phyloP scores from a whole-genome alignment of 179 eudicot species.

The Gypsophila paniculata region DNA sequence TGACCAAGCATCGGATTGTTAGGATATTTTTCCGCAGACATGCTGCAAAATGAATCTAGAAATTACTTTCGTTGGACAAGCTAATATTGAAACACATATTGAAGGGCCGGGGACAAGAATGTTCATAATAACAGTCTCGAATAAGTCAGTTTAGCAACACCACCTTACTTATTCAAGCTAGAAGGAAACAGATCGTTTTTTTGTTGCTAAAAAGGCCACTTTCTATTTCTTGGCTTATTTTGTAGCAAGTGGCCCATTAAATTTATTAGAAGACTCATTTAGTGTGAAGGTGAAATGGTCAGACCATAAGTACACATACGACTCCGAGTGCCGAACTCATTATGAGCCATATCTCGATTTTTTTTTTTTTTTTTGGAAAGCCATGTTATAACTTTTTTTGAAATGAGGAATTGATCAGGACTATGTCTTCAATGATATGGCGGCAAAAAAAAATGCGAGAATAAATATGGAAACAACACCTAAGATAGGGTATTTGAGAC shows the following conservation, averaged over 20 bases:
- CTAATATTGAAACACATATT: background rate
- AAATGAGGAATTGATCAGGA: background rate
- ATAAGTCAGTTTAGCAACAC: background rate
- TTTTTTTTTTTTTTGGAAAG: no score
- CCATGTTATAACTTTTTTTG: background rate
- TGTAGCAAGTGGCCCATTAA: no score
- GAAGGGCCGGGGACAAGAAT: background rate
- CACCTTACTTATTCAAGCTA: background rate
- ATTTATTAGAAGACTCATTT: background rate
- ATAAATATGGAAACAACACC: no score
- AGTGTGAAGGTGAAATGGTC: background rate
- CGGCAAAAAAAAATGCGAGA: no score
- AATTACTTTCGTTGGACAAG: background rate
- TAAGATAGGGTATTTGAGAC: background rate
- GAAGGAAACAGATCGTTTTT: background rate
- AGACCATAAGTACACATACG: no score
- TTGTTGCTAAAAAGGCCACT: background rate
- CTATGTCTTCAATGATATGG: background rate
- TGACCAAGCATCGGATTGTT: constrained; percentile 80
- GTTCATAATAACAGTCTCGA: background rate
- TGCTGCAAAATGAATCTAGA: constrained; percentile 34
- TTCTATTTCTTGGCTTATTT: background rate
- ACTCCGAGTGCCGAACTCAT: no score
- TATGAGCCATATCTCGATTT: no score
- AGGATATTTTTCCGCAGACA: constrained; percentile 79